A percentile compares a stretch with the other conserved stretches of the same genome.
These are phyloP conservation scores for Phalaenopsis equestris DNA, from an alignment of 106 monocot genomes.

Conservation along the genomic window DNA sequence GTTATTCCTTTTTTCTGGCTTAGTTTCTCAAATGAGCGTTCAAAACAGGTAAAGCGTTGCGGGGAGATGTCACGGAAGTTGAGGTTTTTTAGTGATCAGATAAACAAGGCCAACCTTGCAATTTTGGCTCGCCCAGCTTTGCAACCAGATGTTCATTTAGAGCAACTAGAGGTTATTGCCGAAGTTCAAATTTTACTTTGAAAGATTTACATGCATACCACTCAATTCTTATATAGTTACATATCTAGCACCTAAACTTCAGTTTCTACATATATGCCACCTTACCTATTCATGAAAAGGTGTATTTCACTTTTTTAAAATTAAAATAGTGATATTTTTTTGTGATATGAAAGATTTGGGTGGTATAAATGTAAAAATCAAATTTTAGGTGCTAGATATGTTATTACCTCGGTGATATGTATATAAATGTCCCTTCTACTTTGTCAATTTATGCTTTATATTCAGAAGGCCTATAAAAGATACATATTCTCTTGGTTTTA, in stretches of 20 bases:
- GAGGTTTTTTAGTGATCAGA: constrained; percentile 82
- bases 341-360: too few species aligned
- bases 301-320: too few species aligned
- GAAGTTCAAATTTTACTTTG: neutral
- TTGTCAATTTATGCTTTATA: neutral
- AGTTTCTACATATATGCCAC: too few species aligned
- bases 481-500: constrained; percentile 23
- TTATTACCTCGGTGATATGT: too few species aligned
- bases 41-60: constrained; percentile 78
- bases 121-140: constrained; percentile 46
- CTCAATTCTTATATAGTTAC: too few species aligned
- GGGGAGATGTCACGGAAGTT: constrained; percentile 95
- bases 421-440: neutral
- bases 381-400: too few species aligned
- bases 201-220: too few species aligned
- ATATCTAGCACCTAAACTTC: too few species aligned
- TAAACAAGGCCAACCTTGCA: constrained; percentile 56
- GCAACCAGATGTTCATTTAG: constrained; percentile 70
- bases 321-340: too few species aligned
- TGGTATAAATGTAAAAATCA: too few species aligned
- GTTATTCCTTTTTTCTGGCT: neutral
- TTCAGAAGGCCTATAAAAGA: neutral
- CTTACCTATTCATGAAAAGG: too few species aligned
- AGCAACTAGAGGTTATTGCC: constrained; percentile 74
- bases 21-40: neutral